Conservation (phyloP, 2,329 filamentous ascomycete genomes). For the Teratosphaeriaceae sp. region DNA sequence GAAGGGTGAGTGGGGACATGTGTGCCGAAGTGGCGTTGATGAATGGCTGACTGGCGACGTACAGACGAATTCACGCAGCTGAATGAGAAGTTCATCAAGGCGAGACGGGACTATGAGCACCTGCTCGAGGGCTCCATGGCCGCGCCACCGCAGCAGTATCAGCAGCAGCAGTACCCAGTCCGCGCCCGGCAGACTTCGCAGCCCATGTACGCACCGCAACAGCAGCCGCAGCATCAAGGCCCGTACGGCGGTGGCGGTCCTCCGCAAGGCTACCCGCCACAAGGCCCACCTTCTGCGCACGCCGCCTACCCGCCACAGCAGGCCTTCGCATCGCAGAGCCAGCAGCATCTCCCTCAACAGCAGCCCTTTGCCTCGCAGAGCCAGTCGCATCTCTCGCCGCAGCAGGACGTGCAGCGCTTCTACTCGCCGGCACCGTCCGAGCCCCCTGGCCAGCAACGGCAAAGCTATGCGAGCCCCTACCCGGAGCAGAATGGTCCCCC, state of each 20-base stretch:
- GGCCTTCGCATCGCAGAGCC: slow-evolving; percentile 20
- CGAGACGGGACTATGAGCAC: slow-evolving; percentile 89
- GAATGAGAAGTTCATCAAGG: slow-evolving; percentile 99
- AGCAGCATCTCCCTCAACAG: slow-evolving; percentile 27
- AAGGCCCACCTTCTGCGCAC: slow-evolving; percentile 21
- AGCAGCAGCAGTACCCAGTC: slow-evolving; percentile 36
- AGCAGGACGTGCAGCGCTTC: slow-evolving; percentile 29
- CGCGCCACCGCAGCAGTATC: slow-evolving; percentile 61
- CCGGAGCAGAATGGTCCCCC: slow-evolving; percentile 19
- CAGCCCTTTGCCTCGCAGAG: slow-evolving; percentile 22
- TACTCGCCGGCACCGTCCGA: slow-evolving; percentile 33
- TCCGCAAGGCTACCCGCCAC: slow-evolving; percentile 23
- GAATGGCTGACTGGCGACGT: background rate
- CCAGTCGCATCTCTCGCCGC: slow-evolving; percentile 20
- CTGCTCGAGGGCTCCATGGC: slow-evolving; percentile 96
- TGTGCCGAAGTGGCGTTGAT: background rate
- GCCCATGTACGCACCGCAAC: slow-evolving; percentile 22
- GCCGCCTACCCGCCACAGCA: slow-evolving; percentile 29
- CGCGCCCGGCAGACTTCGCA: slow-evolving; percentile 16
- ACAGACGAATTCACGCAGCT: slow-evolving; percentile 95
- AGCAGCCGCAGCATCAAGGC: slow-evolving; percentile 22
- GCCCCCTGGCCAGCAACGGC: slow-evolving; percentile 22
- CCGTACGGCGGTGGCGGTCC: too few species aligned
- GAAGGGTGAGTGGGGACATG: slow-evolving; percentile 70
- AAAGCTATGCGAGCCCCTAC: slow-evolving; percentile 20